Evolutionary conservation across 2,329 filamentous ascomycete species (phyloP).

Genomic region (Phaeomoniella chlamydospora): DNA sequence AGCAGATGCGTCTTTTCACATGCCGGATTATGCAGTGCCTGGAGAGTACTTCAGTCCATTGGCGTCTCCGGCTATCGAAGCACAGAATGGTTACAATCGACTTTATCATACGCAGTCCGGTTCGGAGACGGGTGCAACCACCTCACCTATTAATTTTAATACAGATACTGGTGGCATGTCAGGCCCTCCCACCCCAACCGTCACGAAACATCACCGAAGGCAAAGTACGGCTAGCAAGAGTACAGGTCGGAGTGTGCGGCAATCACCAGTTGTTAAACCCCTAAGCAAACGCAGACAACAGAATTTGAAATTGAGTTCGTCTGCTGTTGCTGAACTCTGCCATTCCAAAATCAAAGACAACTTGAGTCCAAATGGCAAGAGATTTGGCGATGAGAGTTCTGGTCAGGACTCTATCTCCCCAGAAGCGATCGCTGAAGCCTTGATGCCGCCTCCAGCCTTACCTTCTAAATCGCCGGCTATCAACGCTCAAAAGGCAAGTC

Average conservation of each 20-base stretch:
- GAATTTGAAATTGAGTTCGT: conserved; percentile 6
- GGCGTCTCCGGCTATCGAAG: conserved; percentile 34
- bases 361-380: conserved; percentile 14
- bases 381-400: conserved; percentile 25
- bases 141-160: conserved; percentile 25
- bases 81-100: conserved; percentile 16
- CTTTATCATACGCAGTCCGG: conserved; percentile 19
- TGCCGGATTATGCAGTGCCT: conserved; percentile 31
- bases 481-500: conserved; percentile 15
- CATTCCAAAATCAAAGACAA: conserved; percentile 15
- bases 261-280: conserved; percentile 28
- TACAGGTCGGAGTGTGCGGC: conserved; percentile 21
- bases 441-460: conserved; percentile 34
- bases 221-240: conserved; percentile 19
- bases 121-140: conserved; percentile 24
- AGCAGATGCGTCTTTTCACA: conserved; percentile 28
- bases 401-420: conserved; percentile 33
- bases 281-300: conserved; percentile 20
- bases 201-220: conserved; percentile 23
- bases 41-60: conserved; percentile 35
- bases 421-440: conserved; percentile 31
- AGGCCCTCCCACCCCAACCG: conserved; percentile 18
- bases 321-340: conserved; percentile 8
- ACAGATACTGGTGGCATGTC: conserved; percentile 16
- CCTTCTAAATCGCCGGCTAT: conserved; percentile 27